phyloP scores from a whole-genome alignment of 2,329 filamentous ascomycete genomes.

The Fusarium marasasianum region DNA sequence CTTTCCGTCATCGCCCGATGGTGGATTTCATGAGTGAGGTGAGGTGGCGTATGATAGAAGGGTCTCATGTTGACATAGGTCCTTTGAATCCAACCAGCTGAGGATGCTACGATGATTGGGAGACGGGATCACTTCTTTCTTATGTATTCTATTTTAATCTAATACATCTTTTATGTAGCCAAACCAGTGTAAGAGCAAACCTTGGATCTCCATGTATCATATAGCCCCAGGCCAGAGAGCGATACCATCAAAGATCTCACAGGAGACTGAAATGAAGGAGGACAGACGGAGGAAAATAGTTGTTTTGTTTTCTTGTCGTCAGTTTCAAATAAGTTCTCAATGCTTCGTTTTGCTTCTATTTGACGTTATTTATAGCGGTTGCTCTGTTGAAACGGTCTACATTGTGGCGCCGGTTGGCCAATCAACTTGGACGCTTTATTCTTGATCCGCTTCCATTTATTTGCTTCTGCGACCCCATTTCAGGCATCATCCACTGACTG shows the following conservation, averaged over 20 bases:
- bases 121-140: neutral
- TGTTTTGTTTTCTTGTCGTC: neutral
- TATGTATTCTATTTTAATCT: neutral
- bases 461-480: neutral
- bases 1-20: neutral
- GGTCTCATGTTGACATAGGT: too few species aligned
- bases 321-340: neutral
- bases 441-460: neutral
- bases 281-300: neutral
- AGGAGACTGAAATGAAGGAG: too few species aligned
- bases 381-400: neutral
- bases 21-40: neutral
- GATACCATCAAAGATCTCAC: neutral
- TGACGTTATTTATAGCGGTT: neutral
- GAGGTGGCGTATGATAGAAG: neutral
- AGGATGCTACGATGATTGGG: neutral
- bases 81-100: too few species aligned
- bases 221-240: neutral
- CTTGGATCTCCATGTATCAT: neutral
- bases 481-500: neutral
- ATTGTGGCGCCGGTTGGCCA: neutral
- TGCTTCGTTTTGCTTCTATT: neutral
- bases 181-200: neutral
- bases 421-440: neutral
- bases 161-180: too few species aligned